These are phyloP conservation scores for Starmerella ratchasimensis DNA, from an alignment of 805 yeast species.

Conservation along the genomic window DNA sequence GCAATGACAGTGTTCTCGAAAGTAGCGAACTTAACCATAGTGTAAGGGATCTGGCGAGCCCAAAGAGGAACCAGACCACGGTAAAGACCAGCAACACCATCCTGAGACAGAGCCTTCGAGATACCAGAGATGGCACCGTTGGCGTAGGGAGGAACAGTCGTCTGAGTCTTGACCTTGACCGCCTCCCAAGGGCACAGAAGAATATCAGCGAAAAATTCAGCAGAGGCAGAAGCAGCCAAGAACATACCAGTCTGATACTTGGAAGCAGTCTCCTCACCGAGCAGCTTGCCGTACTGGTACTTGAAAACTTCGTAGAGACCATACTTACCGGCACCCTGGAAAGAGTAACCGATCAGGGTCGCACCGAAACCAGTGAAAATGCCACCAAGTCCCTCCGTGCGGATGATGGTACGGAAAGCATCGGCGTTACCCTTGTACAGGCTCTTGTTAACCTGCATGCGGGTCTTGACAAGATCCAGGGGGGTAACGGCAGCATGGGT, in stretches of 20 bases:
- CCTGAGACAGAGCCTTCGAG: constrained; percentile 48
- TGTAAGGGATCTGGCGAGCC: constrained; percentile 96
- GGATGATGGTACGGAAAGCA: constrained; percentile 67
- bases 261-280: constrained; percentile 48
- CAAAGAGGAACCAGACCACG: constrained; percentile 85
- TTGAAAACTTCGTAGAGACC: constrained; percentile 91
- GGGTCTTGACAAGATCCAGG: constrained; percentile 81
- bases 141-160: constrained; percentile 79
- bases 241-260: constrained; percentile 61
- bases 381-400: constrained; percentile 59
- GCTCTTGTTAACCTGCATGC: constrained; percentile 70
- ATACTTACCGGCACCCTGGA: constrained; percentile 96
- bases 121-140: constrained; percentile 50
- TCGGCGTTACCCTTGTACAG: constrained; percentile 64
- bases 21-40: constrained; percentile 92
- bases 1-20: constrained; percentile 81
- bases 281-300: constrained; percentile 51
- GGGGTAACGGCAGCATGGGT: constrained; percentile 92
- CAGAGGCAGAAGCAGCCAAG: constrained; percentile 79
- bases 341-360: constrained; percentile 79
- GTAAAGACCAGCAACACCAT: constrained; percentile 65
- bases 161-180: constrained; percentile 86
- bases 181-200: constrained; percentile 90
- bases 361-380: constrained; percentile 85
- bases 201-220: constrained; percentile 86